Evolutionary conservation across 345 rosid species (phyloP).

Genomic region (Eucalyptus curtisii): DNA sequence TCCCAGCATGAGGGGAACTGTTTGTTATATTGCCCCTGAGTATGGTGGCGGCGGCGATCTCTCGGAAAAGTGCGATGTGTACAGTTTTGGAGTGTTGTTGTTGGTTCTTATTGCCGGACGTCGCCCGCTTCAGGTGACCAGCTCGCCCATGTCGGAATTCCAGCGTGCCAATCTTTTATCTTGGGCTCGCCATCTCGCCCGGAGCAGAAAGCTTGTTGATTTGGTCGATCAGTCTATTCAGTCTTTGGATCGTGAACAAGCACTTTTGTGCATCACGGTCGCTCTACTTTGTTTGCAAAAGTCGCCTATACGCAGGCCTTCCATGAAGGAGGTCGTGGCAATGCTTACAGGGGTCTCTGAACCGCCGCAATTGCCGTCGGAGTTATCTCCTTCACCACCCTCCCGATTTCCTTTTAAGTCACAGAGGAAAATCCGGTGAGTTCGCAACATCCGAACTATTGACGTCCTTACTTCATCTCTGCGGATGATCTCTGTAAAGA

Average conservation of each 20-base stretch:
- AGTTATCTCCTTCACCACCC: constrained; percentile 81
- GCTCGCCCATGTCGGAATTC: constrained; percentile 64
- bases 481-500: constrained; percentile 10
- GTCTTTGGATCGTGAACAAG: constrained; percentile 55
- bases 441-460: not conserved
- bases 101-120: constrained; percentile 78
- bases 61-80: constrained; percentile 85
- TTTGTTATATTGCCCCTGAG: constrained; percentile 89
- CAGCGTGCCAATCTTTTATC: constrained; percentile 82
- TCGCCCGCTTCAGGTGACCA: constrained; percentile 76
- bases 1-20: constrained; percentile 96
- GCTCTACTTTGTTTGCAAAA: constrained; percentile 76
- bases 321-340: constrained; percentile 68
- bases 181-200: constrained; percentile 80
- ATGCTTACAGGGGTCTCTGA: constrained; percentile 53
- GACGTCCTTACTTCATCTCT: not conserved
- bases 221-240: constrained; percentile 57
- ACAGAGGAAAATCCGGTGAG: constrained; percentile 28
- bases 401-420: constrained; percentile 40
- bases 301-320: constrained; percentile 58
- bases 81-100: constrained; percentile 70
- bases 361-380: constrained; percentile 59
- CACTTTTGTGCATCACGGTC: constrained; percentile 62
- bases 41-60: constrained; percentile 60
- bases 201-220: constrained; percentile 64